Percentiles rank a stretch among this genome's conserved stretches.
Conservation (phyloP, 2,329 filamentous ascomycete species). For the Metarhizium guizhouense region DNA sequence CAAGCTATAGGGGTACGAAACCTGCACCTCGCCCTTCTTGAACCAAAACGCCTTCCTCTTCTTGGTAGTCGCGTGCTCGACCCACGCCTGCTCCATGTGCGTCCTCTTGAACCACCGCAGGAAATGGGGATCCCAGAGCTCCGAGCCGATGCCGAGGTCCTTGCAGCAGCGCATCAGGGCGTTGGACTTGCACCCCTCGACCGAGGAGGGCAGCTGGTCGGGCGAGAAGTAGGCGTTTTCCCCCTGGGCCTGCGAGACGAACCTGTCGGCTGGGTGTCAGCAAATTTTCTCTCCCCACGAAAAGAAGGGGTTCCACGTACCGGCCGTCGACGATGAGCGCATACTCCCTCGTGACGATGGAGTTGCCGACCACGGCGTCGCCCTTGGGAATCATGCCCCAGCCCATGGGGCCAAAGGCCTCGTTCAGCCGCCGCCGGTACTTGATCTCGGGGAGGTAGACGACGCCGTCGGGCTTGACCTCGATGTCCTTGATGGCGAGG, state of each 20-base stretch:
- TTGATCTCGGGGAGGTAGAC: slow-evolving; percentile 97
- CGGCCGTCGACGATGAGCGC: slow-evolving; percentile 80
- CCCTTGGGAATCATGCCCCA: slow-evolving; percentile 90
- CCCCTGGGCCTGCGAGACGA: slow-evolving; percentile 85
- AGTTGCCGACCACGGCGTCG: slow-evolving; percentile 75
- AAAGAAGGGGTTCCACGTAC: slow-evolving; percentile 37
- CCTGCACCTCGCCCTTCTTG: slow-evolving; percentile 66
- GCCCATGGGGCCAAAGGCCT: slow-evolving; percentile 85
- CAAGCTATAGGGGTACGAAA: slow-evolving; percentile 52
- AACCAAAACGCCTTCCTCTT: slow-evolving; percentile 84
- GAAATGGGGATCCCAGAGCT: slow-evolving; percentile 93
- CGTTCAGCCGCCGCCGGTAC: slow-evolving; percentile 83
- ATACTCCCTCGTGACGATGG: slow-evolving; percentile 80
- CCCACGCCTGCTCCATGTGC: slow-evolving; percentile 73
- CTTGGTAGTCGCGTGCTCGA: slow-evolving; percentile 79
- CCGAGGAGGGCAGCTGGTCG: slow-evolving; percentile 85
- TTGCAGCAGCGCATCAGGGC: slow-evolving; percentile 98
- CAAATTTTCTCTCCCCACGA: no score
- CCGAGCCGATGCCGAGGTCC: slow-evolving; percentile 86
- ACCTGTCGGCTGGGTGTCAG: slow-evolving; percentile 40
- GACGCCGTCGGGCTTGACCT: slow-evolving; percentile 96
- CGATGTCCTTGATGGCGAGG: slow-evolving; percentile 66
- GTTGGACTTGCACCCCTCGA: slow-evolving; percentile 96
- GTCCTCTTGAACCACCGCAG: slow-evolving; percentile 73
- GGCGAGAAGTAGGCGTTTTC: slow-evolving; percentile 90